phyloP scores from a whole-genome alignment of 495 filamentous ascomycete genomes.

The Aspergillus biplanus region DNA sequence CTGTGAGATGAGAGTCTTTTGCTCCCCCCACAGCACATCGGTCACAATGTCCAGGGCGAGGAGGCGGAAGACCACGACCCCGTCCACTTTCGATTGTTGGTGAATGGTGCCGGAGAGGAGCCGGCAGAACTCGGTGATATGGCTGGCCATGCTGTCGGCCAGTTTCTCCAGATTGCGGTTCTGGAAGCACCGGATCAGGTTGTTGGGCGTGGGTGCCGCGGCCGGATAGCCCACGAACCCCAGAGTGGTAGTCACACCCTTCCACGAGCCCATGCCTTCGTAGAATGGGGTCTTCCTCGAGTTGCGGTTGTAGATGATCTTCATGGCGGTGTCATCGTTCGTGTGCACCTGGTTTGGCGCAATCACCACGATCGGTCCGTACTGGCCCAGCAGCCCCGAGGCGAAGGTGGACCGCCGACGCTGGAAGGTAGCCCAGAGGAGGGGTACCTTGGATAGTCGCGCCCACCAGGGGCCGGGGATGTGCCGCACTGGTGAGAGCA shows the following conservation, averaged over 20 bases:
- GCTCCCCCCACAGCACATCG: not conserved
- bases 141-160: not conserved
- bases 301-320: not conserved
- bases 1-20: not conserved
- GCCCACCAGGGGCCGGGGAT: not conserved
- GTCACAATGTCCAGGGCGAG: not conserved
- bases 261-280: not conserved
- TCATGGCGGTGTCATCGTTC: not conserved
- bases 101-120: not conserved
- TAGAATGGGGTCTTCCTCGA: not conserved
- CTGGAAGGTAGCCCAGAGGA: not conserved
- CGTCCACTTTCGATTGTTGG: not conserved
- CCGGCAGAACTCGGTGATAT: not conserved
- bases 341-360: not conserved
- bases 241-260: not conserved
- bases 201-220: not conserved
- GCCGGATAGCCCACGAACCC: not conserved
- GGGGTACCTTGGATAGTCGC: not conserved
- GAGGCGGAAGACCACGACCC: not conserved
- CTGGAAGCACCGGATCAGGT: not conserved
- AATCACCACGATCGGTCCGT: not conserved
- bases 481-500: not conserved
- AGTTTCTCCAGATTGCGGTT: not conserved
- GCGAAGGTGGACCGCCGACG: not conserved
- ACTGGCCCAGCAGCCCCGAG: not conserved